Evolutionary conservation across 2,329 filamentous ascomycete species (phyloP).

Genomic region (Pseudogymnoascus sp.): DNA sequence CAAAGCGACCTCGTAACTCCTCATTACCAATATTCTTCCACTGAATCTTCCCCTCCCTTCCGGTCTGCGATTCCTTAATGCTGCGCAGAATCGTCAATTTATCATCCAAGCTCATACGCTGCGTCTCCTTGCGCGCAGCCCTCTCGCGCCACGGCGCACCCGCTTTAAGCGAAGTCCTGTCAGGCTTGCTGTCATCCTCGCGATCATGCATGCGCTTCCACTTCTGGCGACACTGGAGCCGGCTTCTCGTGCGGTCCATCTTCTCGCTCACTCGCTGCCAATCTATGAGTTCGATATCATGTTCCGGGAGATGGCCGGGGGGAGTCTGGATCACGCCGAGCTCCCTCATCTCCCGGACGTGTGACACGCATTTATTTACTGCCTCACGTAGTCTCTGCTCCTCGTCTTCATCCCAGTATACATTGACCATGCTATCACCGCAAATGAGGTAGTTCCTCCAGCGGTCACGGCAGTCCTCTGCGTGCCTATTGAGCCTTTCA

Average conservation of each 20-base stretch:
- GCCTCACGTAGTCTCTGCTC: slow-evolving; percentile 45
- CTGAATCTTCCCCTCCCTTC: slow-evolving; percentile 40
- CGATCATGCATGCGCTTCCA: slow-evolving; percentile 48
- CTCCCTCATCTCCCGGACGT: slow-evolving; percentile 36
- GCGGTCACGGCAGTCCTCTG: slow-evolving; percentile 61
- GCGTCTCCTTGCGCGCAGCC: slow-evolving; percentile 37
- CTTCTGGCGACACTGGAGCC: slow-evolving; percentile 61
- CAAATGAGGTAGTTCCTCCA: slow-evolving; percentile 62
- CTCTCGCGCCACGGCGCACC: slow-evolving; percentile 36
- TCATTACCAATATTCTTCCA: slow-evolving; percentile 42
- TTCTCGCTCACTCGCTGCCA: slow-evolving; percentile 58
- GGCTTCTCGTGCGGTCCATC: slow-evolving; percentile 55
- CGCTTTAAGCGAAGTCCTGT: slow-evolving; percentile 12
- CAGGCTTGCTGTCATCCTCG: slow-evolving; percentile 20
- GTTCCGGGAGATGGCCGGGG: slow-evolving; percentile 26
- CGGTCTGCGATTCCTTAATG: slow-evolving; percentile 36
- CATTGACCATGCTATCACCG: slow-evolving; percentile 42
- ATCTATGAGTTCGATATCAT: slow-evolving; percentile 39
- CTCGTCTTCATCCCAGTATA: slow-evolving; percentile 55
- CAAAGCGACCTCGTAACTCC: slow-evolving; percentile 34
- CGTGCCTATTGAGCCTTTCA: slow-evolving; percentile 54
- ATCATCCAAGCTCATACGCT: slow-evolving; percentile 37
- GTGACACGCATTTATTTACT: slow-evolving; percentile 46
- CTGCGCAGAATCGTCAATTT: slow-evolving; percentile 39
- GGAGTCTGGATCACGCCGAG: slow-evolving; percentile 24